A percentile compares a stretch with the other conserved stretches of the same genome.
Conservation (phyloP, 768 basidiomycete genomes). For the Ramaria sp. region DNA sequence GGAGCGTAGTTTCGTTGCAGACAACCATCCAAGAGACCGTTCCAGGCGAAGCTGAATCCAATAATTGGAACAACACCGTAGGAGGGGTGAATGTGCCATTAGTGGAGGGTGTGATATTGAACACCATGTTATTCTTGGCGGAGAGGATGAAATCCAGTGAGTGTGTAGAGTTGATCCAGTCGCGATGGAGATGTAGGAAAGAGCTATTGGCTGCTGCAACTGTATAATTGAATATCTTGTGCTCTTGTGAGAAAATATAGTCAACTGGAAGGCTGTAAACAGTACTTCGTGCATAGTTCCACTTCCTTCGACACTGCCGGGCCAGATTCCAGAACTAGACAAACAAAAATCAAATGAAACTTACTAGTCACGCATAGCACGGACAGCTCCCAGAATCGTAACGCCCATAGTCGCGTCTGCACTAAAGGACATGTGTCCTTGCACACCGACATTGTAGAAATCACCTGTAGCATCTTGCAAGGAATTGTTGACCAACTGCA, state of each 20-base stretch:
- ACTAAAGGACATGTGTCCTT: conserved; percentile 25
- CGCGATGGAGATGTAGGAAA: conserved; percentile 26
- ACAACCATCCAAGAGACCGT: conserved; percentile 22
- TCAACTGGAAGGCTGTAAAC: not conserved
- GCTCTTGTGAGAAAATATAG: conserved; percentile 10
- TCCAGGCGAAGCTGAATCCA: conserved; percentile 12
- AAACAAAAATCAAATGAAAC: conserved; percentile 11
- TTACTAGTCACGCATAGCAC: conserved; percentile 26
- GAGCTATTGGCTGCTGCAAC: conserved; percentile 23
- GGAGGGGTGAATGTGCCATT: conserved; percentile 26
- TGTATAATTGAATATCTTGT: conserved; percentile 36
- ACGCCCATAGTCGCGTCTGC: conserved; percentile 30
- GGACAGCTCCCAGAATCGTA: conserved; percentile 31
- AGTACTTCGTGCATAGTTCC: conserved; percentile 20
- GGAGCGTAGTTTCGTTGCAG: conserved; percentile 28
- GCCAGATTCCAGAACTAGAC: not conserved
- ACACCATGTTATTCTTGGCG: conserved; percentile 22
- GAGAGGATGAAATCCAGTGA: conserved; percentile 21
- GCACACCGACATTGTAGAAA: conserved; percentile 27
- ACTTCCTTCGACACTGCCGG: conserved; percentile 28
- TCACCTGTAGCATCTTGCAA: conserved; percentile 14
- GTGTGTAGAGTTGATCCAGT: conserved; percentile 31
- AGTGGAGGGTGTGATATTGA: conserved; percentile 23
- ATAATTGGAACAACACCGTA: conserved; percentile 25
- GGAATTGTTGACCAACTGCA: conserved; percentile 18